A percentile compares a stretch with the other conserved stretches of the same genome.
Conservation (phyloP, 768 basidiomycete genomes). For the Tulasnella sp. region DNA sequence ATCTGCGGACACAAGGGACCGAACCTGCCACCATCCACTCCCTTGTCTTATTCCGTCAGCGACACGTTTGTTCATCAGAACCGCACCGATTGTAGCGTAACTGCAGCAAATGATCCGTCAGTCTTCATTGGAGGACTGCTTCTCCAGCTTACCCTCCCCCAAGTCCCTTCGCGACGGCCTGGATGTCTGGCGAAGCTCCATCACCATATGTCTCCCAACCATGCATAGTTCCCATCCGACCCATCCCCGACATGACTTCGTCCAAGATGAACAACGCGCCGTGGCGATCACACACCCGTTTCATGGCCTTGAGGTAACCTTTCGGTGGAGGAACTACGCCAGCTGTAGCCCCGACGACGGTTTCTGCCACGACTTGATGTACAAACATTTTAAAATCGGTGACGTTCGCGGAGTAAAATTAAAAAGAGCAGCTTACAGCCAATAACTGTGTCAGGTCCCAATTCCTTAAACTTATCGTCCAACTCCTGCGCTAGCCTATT, state of each 20-base stretch:
- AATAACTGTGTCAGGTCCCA: constrained; percentile 75
- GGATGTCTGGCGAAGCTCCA: constrained; percentile 69
- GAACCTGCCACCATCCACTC: constrained; percentile 58
- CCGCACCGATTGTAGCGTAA: constrained; percentile 74
- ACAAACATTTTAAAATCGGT: neutral
- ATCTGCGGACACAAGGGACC: neutral
- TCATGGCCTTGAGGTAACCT: constrained; percentile 22
- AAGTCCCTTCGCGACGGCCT: constrained; percentile 83
- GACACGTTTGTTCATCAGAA: constrained; percentile 65
- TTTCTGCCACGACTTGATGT: constrained; percentile 64
- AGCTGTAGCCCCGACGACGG: constrained; percentile 79
- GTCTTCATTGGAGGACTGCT: neutral
- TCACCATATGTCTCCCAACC: constrained; percentile 82
- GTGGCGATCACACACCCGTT: constrained; percentile 47
- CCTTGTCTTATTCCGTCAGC: constrained; percentile 58
- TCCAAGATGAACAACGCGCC: constrained; percentile 68
- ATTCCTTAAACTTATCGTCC: constrained; percentile 73
- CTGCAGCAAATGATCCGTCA: constrained; percentile 32
- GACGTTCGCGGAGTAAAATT: neutral
- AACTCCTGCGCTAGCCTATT: constrained; percentile 69
- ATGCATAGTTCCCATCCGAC: constrained; percentile 80
- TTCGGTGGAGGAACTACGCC: constrained; percentile 66
- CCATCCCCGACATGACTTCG: constrained; percentile 91
- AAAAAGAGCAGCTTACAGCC: constrained; percentile 48
- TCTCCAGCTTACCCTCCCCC: constrained; percentile 64